Percentiles rank a stretch among this genome's conserved stretches.
Evolutionary conservation across 2,329 filamentous ascomycete genomes (phyloP).

Genomic region (Aspergillus fumigatus): DNA sequence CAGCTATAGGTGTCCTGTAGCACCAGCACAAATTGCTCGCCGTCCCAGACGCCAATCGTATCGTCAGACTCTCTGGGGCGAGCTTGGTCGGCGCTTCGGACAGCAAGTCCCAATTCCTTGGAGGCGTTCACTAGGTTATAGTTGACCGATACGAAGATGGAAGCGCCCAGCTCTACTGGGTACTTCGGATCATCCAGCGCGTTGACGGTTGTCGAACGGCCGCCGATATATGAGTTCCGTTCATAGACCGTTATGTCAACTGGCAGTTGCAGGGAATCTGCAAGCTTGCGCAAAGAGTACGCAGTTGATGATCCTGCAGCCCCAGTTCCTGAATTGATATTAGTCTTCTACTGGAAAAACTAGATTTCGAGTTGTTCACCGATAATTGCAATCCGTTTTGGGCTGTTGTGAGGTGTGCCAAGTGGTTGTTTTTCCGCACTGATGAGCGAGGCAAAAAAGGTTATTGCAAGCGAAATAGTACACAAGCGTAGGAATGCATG

Average conservation of each 20-base stretch:
- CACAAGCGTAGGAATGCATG: constrained; percentile 4
- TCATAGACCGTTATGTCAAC: constrained; percentile 88
- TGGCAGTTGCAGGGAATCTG: constrained; percentile 53
- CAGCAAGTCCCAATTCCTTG: constrained; percentile 63
- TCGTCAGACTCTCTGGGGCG: constrained; percentile 44
- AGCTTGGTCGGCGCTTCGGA: constrained; percentile 46
- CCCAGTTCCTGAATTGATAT: constrained; percentile 64
- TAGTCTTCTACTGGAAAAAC: constrained; percentile 2
- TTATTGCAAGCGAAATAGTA: constrained; percentile 9
- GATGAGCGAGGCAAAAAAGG: constrained; percentile 13
- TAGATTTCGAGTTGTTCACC: constrained; percentile 19
- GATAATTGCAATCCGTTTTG: constrained; percentile 33
- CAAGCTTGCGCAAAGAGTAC: constrained; percentile 73
- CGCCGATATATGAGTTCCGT: constrained; percentile 70
- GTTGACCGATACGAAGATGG: constrained; percentile 85
- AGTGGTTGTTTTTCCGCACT: constrained; percentile 25
- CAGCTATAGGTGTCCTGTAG: constrained; percentile 61
- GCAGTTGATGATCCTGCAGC: constrained; percentile 83
- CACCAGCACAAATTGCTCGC: constrained; percentile 65
- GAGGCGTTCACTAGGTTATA: constrained; percentile 73
- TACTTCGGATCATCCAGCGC: constrained; percentile 63
- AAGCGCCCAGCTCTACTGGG: constrained; percentile 82
- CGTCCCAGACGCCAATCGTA: constrained; percentile 79
- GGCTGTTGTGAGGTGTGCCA: constrained; percentile 7
- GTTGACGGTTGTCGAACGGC: constrained; percentile 79